Conservation (phyloP, 2,329 filamentous ascomycete species). For the Alternaria arbusti region DNA sequence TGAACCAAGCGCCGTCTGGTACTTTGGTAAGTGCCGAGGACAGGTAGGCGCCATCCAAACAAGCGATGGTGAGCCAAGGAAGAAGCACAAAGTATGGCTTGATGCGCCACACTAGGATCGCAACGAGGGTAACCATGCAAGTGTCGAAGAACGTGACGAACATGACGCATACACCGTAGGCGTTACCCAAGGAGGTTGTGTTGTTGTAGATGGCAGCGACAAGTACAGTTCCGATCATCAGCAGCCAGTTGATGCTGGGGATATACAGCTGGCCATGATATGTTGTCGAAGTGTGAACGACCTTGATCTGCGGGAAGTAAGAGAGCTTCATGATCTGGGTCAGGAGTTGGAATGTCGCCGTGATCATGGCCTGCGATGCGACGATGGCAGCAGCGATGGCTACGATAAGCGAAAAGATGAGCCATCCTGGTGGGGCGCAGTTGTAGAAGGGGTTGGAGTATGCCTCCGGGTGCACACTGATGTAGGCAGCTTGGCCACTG, state of each 20-base stretch:
- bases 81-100: slow-evolving; percentile 65
- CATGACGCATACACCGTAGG: slow-evolving; percentile 81
- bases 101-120: slow-evolving; percentile 74
- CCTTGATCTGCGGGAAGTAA: slow-evolving; percentile 78
- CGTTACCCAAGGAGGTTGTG: slow-evolving; percentile 68
- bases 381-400: slow-evolving; percentile 75
- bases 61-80: slow-evolving; percentile 68
- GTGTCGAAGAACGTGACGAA: slow-evolving; percentile 81
- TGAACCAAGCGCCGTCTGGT: slow-evolving; percentile 80
- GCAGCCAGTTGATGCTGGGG: slow-evolving; percentile 76
- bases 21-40: slow-evolving; percentile 75
- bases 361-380: slow-evolving; percentile 80
- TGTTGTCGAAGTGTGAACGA: slow-evolving; percentile 71
- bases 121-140: slow-evolving; percentile 73
- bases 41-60: slow-evolving; percentile 72
- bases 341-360: slow-evolving; percentile 73
- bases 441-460: slow-evolving; percentile 79
- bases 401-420: slow-evolving; percentile 72
- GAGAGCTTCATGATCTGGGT: slow-evolving; percentile 74
- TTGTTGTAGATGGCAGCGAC: slow-evolving; percentile 78
- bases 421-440: slow-evolving; percentile 68
- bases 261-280: slow-evolving; percentile 81
- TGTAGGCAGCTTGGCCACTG: slow-evolving; percentile 76
- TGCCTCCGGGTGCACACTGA: slow-evolving; percentile 64
- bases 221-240: slow-evolving; percentile 77